A percentile compares a stretch with the other conserved stretches of the same genome.
phyloP scores from a whole-genome alignment of 1,139 yeast species.

The Candida pseudoviswanathii region DNA sequence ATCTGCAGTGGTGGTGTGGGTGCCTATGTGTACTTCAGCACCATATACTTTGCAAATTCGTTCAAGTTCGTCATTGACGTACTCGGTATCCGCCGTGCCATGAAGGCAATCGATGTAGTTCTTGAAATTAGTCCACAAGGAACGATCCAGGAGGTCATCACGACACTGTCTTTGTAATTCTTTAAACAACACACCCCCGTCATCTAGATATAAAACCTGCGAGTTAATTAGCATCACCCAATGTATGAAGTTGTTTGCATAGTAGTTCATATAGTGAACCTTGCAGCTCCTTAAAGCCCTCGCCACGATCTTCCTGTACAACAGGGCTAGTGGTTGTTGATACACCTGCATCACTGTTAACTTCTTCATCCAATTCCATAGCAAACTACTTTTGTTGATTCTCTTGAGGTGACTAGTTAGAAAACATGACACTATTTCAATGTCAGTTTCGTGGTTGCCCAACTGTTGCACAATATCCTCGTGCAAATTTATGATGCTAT shows the following conservation, averaged over 20 bases:
- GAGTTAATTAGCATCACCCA: conserved; percentile 29
- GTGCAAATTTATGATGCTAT: conserved; percentile 34
- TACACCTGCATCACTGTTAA: conserved; percentile 18
- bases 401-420: conserved; percentile 36
- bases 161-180: conserved; percentile 7
- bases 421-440: conserved; percentile 34
- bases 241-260: conserved; percentile 35
- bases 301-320: conserved; percentile 15
- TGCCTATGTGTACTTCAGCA: background rate
- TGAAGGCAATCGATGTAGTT: conserved; percentile 4
- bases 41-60: background rate
- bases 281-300: conserved; percentile 33
- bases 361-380: conserved; percentile 42
- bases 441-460: conserved; percentile 22
- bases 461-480: conserved; percentile 26
- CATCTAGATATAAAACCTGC: conserved; percentile 8
- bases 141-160: conserved; percentile 25
- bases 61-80: conserved; percentile 9
- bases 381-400: conserved; percentile 45
- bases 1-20: background rate
- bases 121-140: conserved; percentile 34
- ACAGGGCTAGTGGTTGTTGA: background rate
- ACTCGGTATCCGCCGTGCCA: background rate
- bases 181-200: conserved; percentile 3
- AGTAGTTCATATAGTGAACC: conserved; percentile 45